These are phyloP conservation scores for Plantago major DNA, from an alignment of 257 asterid genomes.

Conservation along the genomic window DNA sequence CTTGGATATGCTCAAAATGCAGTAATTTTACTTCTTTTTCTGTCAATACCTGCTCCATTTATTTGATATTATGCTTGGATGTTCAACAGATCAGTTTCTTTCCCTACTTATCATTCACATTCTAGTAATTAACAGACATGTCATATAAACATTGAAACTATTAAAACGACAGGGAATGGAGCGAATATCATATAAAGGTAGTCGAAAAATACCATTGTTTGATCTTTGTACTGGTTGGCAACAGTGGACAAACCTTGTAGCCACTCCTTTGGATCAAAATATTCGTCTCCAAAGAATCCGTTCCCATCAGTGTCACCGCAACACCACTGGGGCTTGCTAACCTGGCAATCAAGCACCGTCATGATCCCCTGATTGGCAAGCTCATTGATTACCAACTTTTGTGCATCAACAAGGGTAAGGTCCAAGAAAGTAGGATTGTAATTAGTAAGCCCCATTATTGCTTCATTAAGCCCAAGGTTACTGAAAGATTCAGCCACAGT, in stretches of 20 bases:
- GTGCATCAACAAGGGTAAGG: conserved; percentile 44
- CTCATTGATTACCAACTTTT: conserved; percentile 40
- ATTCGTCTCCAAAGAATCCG: conserved; percentile 64
- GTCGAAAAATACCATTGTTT: conserved; percentile 28
- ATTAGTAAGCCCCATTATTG: conserved; percentile 22
- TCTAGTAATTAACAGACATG: too few relatives aligned
- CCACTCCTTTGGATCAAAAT: conserved; percentile 63
- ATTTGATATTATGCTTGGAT: neutral
- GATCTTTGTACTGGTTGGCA: conserved; percentile 34
- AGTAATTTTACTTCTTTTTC: neutral
- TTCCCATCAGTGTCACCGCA: conserved; percentile 55
- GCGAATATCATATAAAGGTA: neutral
- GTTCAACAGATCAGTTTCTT: too few relatives aligned
- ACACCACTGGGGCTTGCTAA: conserved; percentile 67
- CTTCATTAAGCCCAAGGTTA: conserved; percentile 30
- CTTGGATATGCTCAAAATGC: neutral
- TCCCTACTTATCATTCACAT: too few relatives aligned
- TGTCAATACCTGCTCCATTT: neutral
- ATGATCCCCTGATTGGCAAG: conserved; percentile 37
- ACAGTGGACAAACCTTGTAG: conserved; percentile 38
- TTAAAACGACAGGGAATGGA: too few relatives aligned
- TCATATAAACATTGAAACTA: too few relatives aligned
- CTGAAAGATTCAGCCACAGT: conserved; percentile 30
- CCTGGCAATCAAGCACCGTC: conserved; percentile 67
- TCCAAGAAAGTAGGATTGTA: conserved; percentile 34